A percentile compares a stretch with the other conserved stretches of the same genome.
Evolutionary conservation across 2,329 filamentous ascomycete genomes (phyloP).

Genomic region (Aspergillus jensenii): DNA sequence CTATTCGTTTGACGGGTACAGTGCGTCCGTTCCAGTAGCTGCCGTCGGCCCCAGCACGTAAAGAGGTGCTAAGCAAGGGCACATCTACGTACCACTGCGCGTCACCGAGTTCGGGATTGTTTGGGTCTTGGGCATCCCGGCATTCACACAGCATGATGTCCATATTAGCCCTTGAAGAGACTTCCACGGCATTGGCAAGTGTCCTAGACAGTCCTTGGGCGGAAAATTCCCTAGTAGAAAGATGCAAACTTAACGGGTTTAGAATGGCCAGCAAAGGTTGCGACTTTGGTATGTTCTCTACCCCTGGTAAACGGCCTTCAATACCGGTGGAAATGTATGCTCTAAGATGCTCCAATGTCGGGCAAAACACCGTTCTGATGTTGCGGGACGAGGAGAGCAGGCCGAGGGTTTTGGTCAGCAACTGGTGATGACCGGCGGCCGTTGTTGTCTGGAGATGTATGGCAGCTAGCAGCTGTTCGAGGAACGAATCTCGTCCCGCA

Average conservation of each 20-base stretch:
- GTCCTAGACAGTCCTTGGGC: conserved; percentile 49
- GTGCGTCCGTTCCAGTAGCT: conserved; percentile 59
- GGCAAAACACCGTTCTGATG: conserved; percentile 69
- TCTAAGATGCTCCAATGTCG: conserved; percentile 73
- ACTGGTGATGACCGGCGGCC: conserved; percentile 29
- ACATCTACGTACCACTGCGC: conserved; percentile 52
- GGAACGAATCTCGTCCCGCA: conserved; percentile 63
- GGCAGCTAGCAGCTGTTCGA: conserved; percentile 57
- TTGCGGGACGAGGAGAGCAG: conserved; percentile 68
- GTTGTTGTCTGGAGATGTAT: conserved; percentile 32
- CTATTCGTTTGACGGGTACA: conserved; percentile 57
- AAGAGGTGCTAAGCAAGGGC: conserved; percentile 62
- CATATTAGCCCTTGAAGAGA: conserved; percentile 28
- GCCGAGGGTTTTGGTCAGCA: conserved; percentile 66
- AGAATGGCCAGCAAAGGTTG: conserved; percentile 40
- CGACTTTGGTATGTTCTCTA: conserved; percentile 1
- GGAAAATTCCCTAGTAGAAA: conserved; percentile 46
- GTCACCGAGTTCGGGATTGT: conserved; percentile 30
- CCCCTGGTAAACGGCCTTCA: neutral
- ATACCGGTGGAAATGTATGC: conserved; percentile 64
- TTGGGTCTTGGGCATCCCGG: conserved; percentile 28
- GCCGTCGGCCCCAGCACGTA: conserved; percentile 49
- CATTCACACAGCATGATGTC: conserved; percentile 45
- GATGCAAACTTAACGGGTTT: conserved; percentile 43
- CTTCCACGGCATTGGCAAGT: conserved; percentile 41